These are phyloP conservation scores for Ascoidea tarda DNA, from an alignment of 805 yeast species.

Conservation along the genomic window DNA sequence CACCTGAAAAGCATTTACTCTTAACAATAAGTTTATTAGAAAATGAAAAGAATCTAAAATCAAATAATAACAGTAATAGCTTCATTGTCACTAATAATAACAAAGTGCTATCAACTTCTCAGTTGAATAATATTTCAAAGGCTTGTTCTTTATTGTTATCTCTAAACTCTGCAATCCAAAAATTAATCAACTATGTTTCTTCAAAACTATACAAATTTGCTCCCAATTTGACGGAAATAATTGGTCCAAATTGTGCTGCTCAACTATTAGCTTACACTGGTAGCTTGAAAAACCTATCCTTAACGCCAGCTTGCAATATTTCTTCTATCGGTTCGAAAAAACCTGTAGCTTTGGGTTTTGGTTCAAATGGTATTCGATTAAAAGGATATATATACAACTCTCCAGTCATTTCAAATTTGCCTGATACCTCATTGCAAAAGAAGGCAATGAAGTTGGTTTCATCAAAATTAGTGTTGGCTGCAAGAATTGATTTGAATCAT, in stretches of 20 bases:
- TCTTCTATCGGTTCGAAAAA: constrained; percentile 59
- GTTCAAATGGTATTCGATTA: constrained; percentile 35
- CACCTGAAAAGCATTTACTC: constrained; percentile 56
- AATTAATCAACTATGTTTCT: constrained; percentile 41
- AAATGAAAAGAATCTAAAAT: constrained; percentile 16
- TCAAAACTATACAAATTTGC: constrained; percentile 44
- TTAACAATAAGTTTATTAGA: constrained; percentile 62
- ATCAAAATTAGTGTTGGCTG: constrained; percentile 69
- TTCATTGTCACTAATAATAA: too few species aligned
- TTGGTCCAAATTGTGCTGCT: constrained; percentile 64
- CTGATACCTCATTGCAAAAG: constrained; percentile 43
- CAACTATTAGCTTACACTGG: constrained; percentile 58
- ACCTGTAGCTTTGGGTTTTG: constrained; percentile 23
- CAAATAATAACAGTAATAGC: constrained; percentile 19
- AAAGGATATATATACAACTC: constrained; percentile 54
- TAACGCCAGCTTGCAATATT: constrained; percentile 71
- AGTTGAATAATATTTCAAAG: too few species aligned
- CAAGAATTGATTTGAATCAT: constrained; percentile 58
- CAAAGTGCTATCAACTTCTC: neutral
- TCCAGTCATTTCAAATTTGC: constrained; percentile 35
- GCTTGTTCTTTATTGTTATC: constrained; percentile 34
- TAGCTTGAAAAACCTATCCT: constrained; percentile 49
- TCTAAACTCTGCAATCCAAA: constrained; percentile 26
- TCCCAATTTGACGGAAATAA: constrained; percentile 63
- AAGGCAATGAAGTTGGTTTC: constrained; percentile 70